A percentile compares a stretch with the other conserved stretches of the same genome.
phyloP scores from a whole-genome alignment of 108 stramenopile species.

The Nannochloropsis granulata region DNA sequence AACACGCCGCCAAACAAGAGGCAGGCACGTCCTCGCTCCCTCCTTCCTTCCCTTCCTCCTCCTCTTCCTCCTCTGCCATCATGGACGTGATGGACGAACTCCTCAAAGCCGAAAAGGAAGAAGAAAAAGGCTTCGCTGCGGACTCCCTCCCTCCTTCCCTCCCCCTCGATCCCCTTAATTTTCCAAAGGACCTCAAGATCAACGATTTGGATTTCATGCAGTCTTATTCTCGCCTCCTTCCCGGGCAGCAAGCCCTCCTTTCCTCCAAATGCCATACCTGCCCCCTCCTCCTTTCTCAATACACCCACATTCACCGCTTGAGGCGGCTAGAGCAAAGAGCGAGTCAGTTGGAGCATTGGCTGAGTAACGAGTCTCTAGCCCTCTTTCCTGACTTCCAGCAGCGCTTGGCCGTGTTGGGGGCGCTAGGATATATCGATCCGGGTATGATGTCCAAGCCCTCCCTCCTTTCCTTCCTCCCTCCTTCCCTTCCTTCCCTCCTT shows the following conservation, averaged over 20 bases:
- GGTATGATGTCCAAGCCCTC: slow-evolving; percentile 12
- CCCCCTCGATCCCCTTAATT: slow-evolving; percentile 3
- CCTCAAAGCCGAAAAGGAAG: neutral
- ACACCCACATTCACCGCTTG: slow-evolving; percentile 2
- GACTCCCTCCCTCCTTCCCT: neutral
- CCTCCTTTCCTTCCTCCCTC: neutral
- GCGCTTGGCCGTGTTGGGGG: slow-evolving; percentile 57
- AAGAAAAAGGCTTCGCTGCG: neutral
- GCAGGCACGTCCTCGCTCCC: neutral
- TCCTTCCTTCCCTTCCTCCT: neutral
- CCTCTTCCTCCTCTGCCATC: neutral
- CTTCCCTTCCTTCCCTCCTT: too few relatives aligned
- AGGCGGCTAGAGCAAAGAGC: slow-evolving; percentile 13
- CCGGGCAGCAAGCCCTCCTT: neutral
- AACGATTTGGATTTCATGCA: slow-evolving; percentile 7
- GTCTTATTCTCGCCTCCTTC: neutral
- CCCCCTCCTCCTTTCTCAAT: slow-evolving; percentile 7
- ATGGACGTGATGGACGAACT: neutral
- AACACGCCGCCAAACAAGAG: neutral
- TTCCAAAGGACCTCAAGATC: slow-evolving; percentile 6
- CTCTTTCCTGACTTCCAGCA: slow-evolving; percentile 89
- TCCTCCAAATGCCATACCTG: slow-evolving; percentile 16
- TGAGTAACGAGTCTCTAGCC: slow-evolving; percentile 40
- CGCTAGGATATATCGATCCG: slow-evolving; percentile 64
- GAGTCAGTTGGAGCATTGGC: slow-evolving; percentile 1